A percentile compares a stretch with the other conserved stretches of the same genome.
Evolutionary conservation across 805 yeast genomes (phyloP).

Genomic region (Torulaspora franciscae): DNA sequence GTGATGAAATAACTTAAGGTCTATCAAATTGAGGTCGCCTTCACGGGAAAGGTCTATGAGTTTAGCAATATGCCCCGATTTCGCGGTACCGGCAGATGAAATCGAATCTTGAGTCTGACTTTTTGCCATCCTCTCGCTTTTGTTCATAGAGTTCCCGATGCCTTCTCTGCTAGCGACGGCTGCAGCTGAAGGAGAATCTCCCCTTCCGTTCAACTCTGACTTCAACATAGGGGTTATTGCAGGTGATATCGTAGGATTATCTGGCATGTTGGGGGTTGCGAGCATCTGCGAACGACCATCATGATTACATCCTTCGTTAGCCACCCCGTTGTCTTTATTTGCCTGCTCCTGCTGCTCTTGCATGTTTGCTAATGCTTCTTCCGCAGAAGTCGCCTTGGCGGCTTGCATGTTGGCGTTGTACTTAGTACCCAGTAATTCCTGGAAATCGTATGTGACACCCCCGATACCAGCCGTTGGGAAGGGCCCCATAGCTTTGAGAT

Average conservation of each 20-base stretch:
- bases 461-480: conserved; percentile 33
- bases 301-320: conserved; percentile 1
- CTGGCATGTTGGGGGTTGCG: conserved; percentile 24
- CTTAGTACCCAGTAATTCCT: conserved; percentile 25
- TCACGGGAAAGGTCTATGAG: conserved; percentile 26
- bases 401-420: conserved; percentile 20
- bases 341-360: conserved; percentile 29
- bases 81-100: conserved; percentile 12
- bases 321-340: conserved; percentile 8
- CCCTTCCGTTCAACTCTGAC: conserved; percentile 8
- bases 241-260: conserved; percentile 27
- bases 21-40: conserved; percentile 58
- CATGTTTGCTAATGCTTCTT: conserved; percentile 32
- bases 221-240: conserved; percentile 26
- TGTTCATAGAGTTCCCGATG: conserved; percentile 9
- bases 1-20: conserved; percentile 78
- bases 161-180: conserved; percentile 15
- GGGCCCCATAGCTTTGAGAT: conserved; percentile 24
- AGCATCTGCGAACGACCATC: conserved; percentile 10
- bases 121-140: conserved; percentile 16
- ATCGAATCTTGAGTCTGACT: conserved; percentile 19
- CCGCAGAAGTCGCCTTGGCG: conserved; percentile 28
- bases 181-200: conserved; percentile 19
- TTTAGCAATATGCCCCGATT: conserved; percentile 19
- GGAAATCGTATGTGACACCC: conserved; percentile 31